Evolutionary conservation across 2,329 filamentous ascomycete genomes (phyloP).

Genomic region (Monosporascus sp.): DNA sequence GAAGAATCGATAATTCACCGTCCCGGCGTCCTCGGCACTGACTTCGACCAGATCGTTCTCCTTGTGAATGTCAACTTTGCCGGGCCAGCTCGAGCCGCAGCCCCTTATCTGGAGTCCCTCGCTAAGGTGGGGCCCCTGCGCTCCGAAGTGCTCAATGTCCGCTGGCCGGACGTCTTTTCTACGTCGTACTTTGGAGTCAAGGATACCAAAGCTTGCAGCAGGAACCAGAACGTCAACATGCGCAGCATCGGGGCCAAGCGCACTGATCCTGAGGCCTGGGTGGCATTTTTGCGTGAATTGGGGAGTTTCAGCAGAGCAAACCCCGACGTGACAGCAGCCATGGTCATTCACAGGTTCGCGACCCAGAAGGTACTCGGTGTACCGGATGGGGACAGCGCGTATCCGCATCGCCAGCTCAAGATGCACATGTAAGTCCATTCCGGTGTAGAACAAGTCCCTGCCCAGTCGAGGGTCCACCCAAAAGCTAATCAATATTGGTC

Average conservation of each 20-base stretch:
- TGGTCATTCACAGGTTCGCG: conserved; percentile 3
- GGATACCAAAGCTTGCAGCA: conserved; percentile 1
- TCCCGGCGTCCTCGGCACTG: neutral
- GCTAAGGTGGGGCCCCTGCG: neutral
- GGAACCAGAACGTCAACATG: conserved; percentile 6
- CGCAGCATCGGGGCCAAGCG: conserved; percentile 1
- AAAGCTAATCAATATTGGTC: no score
- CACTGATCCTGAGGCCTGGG: neutral
- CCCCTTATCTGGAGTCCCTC: neutral
- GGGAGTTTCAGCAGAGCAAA: neutral
- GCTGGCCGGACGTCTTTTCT: conserved; percentile 2
- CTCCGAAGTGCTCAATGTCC: neutral
- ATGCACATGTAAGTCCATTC: conserved; percentile 4
- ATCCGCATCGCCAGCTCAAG: conserved; percentile 4
- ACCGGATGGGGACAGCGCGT: conserved; percentile 1
- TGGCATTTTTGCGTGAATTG: neutral
- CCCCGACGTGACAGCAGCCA: neutral
- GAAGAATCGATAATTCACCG: no score
- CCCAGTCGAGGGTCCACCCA: no score
- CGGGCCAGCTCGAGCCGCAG: neutral
- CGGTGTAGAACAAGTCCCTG: neutral
- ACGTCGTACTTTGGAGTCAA: conserved; percentile 4
- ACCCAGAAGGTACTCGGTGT: conserved; percentile 1
- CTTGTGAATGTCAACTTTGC: conserved; percentile 3
- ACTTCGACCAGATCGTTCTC: neutral